Evolutionary conservation across 176 grass and related monocot species (phyloP), one percentile per base, ranked within the genome.

Genomic region (Rhynchospora pubera): DNA sequence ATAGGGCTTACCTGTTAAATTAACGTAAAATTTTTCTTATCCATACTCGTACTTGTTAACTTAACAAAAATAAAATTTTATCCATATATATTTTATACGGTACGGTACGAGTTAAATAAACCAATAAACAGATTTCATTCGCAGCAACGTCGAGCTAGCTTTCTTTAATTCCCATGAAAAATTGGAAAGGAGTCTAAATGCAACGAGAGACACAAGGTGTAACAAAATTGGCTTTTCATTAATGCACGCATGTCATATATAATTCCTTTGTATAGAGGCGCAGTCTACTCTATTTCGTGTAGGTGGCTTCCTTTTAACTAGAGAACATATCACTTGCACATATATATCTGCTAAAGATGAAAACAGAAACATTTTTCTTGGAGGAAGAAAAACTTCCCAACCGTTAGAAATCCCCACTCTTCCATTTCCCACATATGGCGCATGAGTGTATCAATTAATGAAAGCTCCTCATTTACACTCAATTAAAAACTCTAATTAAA

Each of bases 401-500:
- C 79, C 67, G 85, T 83, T 83, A 87, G 0, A 22, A 82, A 76
- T 70, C 69, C 42, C 56, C 58, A 5, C 66, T 60, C 19, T 83
- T 44, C n/a, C 60, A 69, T 56, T 71, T 73, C 81, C 81, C 47
- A 56, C 50, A 55, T 55, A n/a, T 44, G 45, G 11, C 66, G 81
- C 81, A 83, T 86, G 85, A 82, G 51, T 55, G 32, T 67, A 72
- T 86, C 77, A 73, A 65, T 83, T 57, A 81, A 82, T 62, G 51
- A 51, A 81, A 81, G 6, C 58, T 15, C 78, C 45, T 82, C 61
- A 82, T 48, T 81, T 50, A 82, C 24, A 26, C 19, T 51, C 62
- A 23, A 53, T 82, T 66, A 53, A 82, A 65, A 46, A 19, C 62
- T 9, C 1, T 64, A 67, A 53, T 80, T 67, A 26, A 65, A 48